Conservation (phyloP, 2,329 filamentous ascomycete species). For the Colletotrichum cereale region DNA sequence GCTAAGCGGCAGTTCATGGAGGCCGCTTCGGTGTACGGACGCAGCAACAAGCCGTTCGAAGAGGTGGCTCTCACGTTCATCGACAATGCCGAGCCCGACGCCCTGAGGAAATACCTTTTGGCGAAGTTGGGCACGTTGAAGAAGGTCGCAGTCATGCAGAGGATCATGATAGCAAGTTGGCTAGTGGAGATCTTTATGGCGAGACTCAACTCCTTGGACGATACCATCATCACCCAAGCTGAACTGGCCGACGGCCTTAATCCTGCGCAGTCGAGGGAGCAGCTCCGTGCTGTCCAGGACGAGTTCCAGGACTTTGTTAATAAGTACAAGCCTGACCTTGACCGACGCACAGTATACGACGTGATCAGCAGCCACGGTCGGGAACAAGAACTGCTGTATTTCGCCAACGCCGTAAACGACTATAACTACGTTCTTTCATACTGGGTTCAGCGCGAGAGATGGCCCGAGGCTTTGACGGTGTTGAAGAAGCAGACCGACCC, state of each 20-base stretch:
- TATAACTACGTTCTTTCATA: slow-evolving; percentile 96
- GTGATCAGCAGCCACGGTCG: slow-evolving; percentile 95
- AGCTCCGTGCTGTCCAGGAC: slow-evolving; percentile 76
- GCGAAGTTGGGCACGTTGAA: slow-evolving; percentile 87
- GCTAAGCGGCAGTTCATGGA: slow-evolving; percentile 85
- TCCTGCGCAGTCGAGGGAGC: slow-evolving; percentile 76
- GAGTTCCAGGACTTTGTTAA: slow-evolving; percentile 92
- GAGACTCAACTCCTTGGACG: slow-evolving; percentile 93
- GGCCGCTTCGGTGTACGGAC: slow-evolving; percentile 90
- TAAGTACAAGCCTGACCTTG: slow-evolving; percentile 88
- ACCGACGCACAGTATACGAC: slow-evolving; percentile 93
- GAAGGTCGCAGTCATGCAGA: slow-evolving; percentile 89
- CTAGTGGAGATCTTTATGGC: slow-evolving; percentile 97
- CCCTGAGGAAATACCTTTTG: slow-evolving; percentile 87
- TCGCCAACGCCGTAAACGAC: slow-evolving; percentile 89
- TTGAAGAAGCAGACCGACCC: slow-evolving; percentile 93
- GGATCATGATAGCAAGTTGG: slow-evolving; percentile 96
- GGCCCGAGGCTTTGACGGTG: slow-evolving; percentile 87
- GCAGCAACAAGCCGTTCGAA: slow-evolving; percentile 96
- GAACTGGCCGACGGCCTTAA: slow-evolving; percentile 81
- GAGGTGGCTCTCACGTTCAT: slow-evolving; percentile 94
- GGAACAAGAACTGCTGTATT: slow-evolving; percentile 92
- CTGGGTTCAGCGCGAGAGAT: slow-evolving; percentile 96
- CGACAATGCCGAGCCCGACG: slow-evolving; percentile 90
- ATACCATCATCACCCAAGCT: slow-evolving; percentile 90